A percentile compares a stretch with the other conserved stretches of the same genome.
Conservation (phyloP, 129 eudicot species). For the Ambrosia artemisiifolia region DNA sequence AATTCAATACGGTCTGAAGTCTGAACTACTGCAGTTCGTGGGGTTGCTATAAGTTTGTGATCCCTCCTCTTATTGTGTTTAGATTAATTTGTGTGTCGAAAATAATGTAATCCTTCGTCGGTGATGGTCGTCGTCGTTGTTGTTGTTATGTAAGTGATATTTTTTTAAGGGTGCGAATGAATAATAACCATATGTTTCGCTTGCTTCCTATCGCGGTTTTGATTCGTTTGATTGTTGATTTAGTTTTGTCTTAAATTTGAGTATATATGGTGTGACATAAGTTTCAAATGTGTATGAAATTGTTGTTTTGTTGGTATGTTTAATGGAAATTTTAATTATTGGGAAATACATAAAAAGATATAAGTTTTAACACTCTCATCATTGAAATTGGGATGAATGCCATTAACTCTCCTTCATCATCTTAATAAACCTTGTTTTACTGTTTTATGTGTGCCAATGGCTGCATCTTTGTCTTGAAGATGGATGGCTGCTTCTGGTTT, state of each 20-base stretch:
- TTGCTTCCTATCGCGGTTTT: background rate
- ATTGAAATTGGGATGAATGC: too few species aligned
- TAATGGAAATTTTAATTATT: too few species aligned
- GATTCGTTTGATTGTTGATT: too few species aligned
- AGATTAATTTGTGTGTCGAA: conserved; percentile 33
- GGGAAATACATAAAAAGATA: too few species aligned
- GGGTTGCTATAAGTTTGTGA: conserved; percentile 25
- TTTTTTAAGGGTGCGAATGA: conserved; percentile 24
- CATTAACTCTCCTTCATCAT: background rate
- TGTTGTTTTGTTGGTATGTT: too few species aligned
- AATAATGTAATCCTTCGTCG: conserved; percentile 33
- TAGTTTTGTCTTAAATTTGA: too few species aligned
- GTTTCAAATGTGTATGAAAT: too few species aligned
- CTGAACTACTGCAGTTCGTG: conserved; percentile 11
- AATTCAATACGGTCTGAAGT: conserved; percentile 11
- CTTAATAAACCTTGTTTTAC: conserved; percentile 14
- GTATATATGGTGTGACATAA: too few species aligned
- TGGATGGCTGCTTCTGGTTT: background rate
- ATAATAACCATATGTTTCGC: conserved; percentile 26
- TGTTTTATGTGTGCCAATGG: conserved; percentile 27
- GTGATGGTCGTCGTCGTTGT: too few species aligned
- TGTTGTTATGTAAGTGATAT: conserved; percentile 24
- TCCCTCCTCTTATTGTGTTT: conserved; percentile 12
- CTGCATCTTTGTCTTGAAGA: background rate
- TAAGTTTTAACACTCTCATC: too few species aligned